A percentile compares a stretch with the other conserved stretches of the same genome.
Conservation (phyloP, 306 rosid genomes). For the Herpetospermum pedunculosum region DNA sequence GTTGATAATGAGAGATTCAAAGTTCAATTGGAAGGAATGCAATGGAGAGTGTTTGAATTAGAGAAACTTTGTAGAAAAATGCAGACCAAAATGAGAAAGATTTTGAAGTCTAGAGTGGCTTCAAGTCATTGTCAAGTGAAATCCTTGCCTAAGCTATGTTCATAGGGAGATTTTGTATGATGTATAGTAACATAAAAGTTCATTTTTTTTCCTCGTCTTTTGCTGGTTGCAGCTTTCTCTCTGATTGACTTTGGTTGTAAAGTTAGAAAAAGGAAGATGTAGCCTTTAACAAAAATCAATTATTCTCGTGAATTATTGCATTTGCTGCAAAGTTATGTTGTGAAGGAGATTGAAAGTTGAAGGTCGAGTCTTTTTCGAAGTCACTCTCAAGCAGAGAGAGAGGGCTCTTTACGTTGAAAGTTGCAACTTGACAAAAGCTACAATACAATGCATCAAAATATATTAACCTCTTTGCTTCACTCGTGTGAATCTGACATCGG, state of each 20-base stretch:
- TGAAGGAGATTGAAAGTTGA: background rate
- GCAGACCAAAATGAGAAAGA: conserved; percentile 70
- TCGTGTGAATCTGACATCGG: background rate
- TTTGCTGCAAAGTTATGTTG: background rate
- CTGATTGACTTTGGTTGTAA: background rate
- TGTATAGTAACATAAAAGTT: background rate
- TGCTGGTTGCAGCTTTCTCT: background rate
- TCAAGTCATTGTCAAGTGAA: conserved; percentile 39
- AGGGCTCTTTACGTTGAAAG: background rate
- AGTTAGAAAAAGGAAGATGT: background rate
- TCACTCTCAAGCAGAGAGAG: background rate
- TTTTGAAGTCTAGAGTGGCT: conserved; percentile 40
- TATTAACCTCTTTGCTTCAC: background rate
- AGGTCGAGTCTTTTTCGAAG: background rate
- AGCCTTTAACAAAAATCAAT: background rate
- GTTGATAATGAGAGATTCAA: conserved; percentile 48
- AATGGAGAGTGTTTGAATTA: conserved; percentile 71
- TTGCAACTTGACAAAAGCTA: background rate
- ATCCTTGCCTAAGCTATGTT: conserved; percentile 83
- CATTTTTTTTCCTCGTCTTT: background rate
- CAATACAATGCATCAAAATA: background rate
- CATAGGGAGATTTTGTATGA: conserved; percentile 20
- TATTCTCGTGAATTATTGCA: conserved; percentile 7
- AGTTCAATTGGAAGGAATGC: conserved; percentile 85
- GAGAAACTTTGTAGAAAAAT: conserved; percentile 78